A percentile compares a stretch with the other conserved stretches of the same genome.
Conservation (phyloP, 2,329 filamentous ascomycete genomes). For the Aspergillus hiratsukae region DNA sequence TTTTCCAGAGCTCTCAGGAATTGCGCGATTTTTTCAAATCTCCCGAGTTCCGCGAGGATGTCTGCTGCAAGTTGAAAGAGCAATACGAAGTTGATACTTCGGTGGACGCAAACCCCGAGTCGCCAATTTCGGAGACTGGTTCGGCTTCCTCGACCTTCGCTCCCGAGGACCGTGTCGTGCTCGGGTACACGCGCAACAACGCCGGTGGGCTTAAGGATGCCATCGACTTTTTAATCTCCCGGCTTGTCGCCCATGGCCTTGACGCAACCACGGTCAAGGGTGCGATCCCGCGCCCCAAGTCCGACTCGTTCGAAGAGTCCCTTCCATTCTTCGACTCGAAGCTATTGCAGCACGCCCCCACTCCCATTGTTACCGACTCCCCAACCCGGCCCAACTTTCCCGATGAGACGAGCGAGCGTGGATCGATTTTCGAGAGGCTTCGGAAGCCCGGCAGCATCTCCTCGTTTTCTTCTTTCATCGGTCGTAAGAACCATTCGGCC, state of each 20-base stretch:
- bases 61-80: constrained; percentile 76
- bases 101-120: constrained; percentile 51
- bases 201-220: constrained; percentile 92
- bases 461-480: constrained; percentile 92
- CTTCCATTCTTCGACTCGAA: constrained; percentile 97
- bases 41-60: constrained; percentile 71
- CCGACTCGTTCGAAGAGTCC: constrained; percentile 96
- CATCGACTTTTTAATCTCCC: constrained; percentile 85
- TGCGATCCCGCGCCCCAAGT: constrained; percentile 95
- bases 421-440: constrained; percentile 83
- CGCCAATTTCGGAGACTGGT: constrained; percentile 29
- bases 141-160: constrained; percentile 43
- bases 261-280: constrained; percentile 84
- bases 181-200: constrained; percentile 93
- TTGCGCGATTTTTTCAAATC: constrained; percentile 79
- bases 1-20: constrained; percentile 70
- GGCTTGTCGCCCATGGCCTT: constrained; percentile 83
- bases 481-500: constrained; percentile 89
- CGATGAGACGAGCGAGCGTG: constrained; percentile 74
- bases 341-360: constrained; percentile 85
- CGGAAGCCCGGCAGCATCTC: constrained; percentile 93
- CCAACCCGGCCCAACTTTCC: constrained; percentile 81
- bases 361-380: constrained; percentile 75
- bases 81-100: constrained; percentile 90
- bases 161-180: constrained; percentile 56